phyloP scores from a whole-genome alignment of 1,284 basidiomycete genomes.

The Termitomyces sp. region DNA sequence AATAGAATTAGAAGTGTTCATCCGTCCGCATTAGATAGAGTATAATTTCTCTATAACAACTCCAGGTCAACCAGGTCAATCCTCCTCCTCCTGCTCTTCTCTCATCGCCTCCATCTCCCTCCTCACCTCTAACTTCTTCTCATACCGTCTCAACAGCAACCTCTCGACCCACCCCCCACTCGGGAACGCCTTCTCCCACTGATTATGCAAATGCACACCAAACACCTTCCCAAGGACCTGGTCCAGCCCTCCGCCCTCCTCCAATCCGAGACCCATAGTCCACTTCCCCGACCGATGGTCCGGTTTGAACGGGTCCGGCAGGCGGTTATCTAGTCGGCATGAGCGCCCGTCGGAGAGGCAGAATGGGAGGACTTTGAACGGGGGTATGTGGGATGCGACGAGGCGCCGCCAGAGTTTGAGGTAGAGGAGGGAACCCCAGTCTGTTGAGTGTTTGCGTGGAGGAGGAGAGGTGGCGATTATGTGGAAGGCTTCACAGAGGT shows the following conservation, averaged over 20 bases:
- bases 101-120: background rate
- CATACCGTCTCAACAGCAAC: constrained; percentile 62
- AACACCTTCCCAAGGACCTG: constrained; percentile 69
- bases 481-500: constrained; percentile 92
- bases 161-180: constrained; percentile 76
- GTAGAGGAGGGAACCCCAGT: constrained; percentile 91
- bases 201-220: constrained; percentile 88
- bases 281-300: constrained; percentile 57
- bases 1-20: background rate
- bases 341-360: constrained; percentile 89
- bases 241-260: constrained; percentile 66
- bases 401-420: constrained; percentile 83
- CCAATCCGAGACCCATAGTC: constrained; percentile 50
- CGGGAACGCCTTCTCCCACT: constrained; percentile 84
- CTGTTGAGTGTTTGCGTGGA: constrained; percentile 75
- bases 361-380: constrained; percentile 88
- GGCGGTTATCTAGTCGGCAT: constrained; percentile 84
- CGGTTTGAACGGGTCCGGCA: constrained; percentile 81
- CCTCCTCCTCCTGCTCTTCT: constrained; percentile 4
- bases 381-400: constrained; percentile 63
- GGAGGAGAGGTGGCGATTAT: constrained; percentile 74
- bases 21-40: background rate
- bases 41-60: background rate
- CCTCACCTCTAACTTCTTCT: constrained; percentile 28
- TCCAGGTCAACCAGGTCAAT: background rate